These are phyloP conservation scores for Leersia perrieri DNA, from an alignment of 176 grass and related monocot species.

Conservation along the genomic window DNA sequence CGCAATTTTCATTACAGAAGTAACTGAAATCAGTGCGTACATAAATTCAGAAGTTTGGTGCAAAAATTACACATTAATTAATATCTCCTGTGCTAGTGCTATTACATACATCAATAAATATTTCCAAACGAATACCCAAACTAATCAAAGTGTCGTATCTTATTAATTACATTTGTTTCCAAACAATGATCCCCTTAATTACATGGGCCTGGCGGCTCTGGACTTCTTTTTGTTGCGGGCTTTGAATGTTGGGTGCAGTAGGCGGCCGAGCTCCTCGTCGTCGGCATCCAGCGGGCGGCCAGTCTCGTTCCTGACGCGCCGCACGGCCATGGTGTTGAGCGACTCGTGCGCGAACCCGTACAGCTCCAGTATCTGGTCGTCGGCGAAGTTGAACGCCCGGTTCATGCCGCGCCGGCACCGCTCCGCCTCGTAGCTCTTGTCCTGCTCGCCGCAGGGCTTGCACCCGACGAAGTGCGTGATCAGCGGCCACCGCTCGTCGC, in stretches of 20 bases:
- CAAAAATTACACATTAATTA: not conserved
- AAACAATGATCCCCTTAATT: not conserved
- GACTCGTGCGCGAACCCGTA: conserved; percentile 83
- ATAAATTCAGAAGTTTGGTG: not conserved
- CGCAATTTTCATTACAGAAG: not conserved
- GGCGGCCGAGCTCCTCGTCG: conserved; percentile 51
- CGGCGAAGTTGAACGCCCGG: conserved; percentile 83
- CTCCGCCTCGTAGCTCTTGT: conserved; percentile 42
- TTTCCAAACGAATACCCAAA: not conserved
- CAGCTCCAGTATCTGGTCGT: conserved; percentile 77
- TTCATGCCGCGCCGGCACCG: conserved; percentile 64
- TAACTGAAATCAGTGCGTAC: not conserved
- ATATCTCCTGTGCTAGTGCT: not conserved
- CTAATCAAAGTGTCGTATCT: not conserved
- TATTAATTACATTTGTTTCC: not conserved
- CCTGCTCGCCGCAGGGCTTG: conserved; percentile 71
- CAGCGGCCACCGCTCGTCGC: conserved; percentile 84
- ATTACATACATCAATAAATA: not conserved
- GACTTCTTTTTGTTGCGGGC: not conserved
- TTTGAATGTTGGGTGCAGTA: conserved; percentile 64
- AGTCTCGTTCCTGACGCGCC: conserved; percentile 52
- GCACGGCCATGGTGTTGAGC: conserved; percentile 58
- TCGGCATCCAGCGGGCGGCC: conserved; percentile 56
- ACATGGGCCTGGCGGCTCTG: conserved; percentile 26
- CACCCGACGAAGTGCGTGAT: conserved; percentile 97